phyloP scores from a whole-genome alignment of 2,329 filamentous ascomycete species.

The Penicillium sp. region DNA sequence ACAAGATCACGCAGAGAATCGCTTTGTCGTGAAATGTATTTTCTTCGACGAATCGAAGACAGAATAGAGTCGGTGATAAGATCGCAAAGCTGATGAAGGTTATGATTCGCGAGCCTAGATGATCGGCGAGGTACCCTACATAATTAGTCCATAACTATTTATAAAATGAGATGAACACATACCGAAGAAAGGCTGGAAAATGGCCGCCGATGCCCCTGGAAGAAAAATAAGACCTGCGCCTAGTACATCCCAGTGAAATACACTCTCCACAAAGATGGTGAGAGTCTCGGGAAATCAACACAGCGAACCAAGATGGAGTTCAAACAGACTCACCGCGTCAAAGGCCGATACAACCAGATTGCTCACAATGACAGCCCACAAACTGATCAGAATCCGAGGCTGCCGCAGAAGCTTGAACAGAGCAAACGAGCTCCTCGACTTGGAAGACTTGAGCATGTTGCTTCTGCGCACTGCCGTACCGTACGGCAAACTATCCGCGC shows the following conservation, averaged over 20 bases:
- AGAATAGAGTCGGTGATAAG: conserved; percentile 54
- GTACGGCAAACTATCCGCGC: conserved; percentile 1
- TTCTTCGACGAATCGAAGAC: conserved; percentile 56
- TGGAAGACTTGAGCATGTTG: too few species aligned
- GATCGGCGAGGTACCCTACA: conserved; percentile 46
- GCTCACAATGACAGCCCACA: conserved; percentile 50
- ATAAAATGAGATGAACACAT: background rate
- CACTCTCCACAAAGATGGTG: conserved; percentile 49
- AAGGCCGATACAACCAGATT: conserved; percentile 47
- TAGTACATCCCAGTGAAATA: conserved; percentile 51
- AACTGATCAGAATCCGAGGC: conserved; percentile 49
- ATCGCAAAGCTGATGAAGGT: conserved; percentile 51
- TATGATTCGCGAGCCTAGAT: conserved; percentile 57
- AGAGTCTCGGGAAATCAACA: conserved; percentile 26
- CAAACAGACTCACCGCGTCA: conserved; percentile 32
- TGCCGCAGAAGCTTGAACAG: conserved; percentile 20
- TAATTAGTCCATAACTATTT: conserved; percentile 16
- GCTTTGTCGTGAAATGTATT: conserved; percentile 57
- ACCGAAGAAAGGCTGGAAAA: conserved; percentile 53
- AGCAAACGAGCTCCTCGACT: conserved; percentile 3
- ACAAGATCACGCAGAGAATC: conserved; percentile 57
- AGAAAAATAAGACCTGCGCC: conserved; percentile 55
- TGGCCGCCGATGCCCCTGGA: conserved; percentile 53
- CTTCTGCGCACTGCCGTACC: background rate
- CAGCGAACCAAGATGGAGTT: conserved; percentile 7